Evolutionary conservation across 129 eudicot species (phyloP).

Genomic region (Centrapalus pauciflorus): DNA sequence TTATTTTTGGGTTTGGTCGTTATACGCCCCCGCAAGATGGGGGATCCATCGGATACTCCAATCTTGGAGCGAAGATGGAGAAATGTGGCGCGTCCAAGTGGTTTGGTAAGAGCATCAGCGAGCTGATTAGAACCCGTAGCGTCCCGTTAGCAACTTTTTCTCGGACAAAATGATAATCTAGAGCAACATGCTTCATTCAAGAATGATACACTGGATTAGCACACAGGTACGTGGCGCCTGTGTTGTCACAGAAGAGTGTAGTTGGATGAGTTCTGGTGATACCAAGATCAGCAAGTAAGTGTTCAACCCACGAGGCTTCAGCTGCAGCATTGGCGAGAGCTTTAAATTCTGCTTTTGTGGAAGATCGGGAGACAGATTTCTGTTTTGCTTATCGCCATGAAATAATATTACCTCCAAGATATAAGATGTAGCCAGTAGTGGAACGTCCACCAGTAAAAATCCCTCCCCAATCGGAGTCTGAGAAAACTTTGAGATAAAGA

Average conservation of each 20-base stretch:
- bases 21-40: background rate
- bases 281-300: background rate
- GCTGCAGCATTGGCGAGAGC: background rate
- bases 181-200: background rate
- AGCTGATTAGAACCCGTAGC: background rate
- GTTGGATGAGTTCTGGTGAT: background rate
- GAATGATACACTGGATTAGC: background rate
- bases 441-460: background rate
- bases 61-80: background rate
- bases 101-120: background rate
- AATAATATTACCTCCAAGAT: background rate
- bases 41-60: background rate
- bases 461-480: background rate
- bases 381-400: background rate
- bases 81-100: background rate
- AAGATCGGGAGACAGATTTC: background rate
- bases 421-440: background rate
- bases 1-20: no score
- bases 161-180: background rate
- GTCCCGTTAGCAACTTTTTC: background rate
- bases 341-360: background rate
- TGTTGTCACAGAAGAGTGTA: background rate
- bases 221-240: background rate
- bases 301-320: background rate
- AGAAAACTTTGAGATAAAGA: background rate